phyloP scores from a whole-genome alignment of 2,329 filamentous ascomycete species.

The Arthroderma sp. region DNA sequence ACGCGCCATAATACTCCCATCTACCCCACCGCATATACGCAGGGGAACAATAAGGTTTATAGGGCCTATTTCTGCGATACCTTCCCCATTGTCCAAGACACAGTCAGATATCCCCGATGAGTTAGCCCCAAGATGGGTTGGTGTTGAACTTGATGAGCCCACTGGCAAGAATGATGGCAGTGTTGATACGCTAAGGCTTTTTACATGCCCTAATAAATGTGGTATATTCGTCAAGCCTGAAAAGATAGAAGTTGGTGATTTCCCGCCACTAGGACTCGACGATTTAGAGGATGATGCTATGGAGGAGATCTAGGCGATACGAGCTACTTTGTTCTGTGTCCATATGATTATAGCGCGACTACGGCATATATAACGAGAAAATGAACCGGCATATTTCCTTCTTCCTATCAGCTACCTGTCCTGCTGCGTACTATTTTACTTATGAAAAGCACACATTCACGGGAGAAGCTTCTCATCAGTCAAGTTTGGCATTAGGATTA shows the following conservation, averaged over 20 bases:
- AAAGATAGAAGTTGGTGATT: slow-evolving; percentile 49
- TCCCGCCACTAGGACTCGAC: slow-evolving; percentile 36
- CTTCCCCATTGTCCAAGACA: slow-evolving; percentile 19
- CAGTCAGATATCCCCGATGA: slow-evolving; percentile 10
- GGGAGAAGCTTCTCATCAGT: too few species aligned
- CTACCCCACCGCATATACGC: slow-evolving; percentile 29
- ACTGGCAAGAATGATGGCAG: slow-evolving; percentile 52
- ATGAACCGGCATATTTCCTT: too few species aligned
- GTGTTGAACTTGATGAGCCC: slow-evolving; percentile 49
- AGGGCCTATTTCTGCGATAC: slow-evolving; percentile 28
- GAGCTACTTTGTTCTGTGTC: background rate
- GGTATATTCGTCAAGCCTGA: slow-evolving; percentile 52
- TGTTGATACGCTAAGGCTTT: slow-evolving; percentile 40
- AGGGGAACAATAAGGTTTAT: slow-evolving; percentile 31
- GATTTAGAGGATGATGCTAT: slow-evolving; percentile 42
- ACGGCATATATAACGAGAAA: too few species aligned
- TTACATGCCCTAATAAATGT: slow-evolving; percentile 38
- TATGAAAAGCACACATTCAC: too few species aligned
- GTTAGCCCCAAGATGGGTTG: slow-evolving; percentile 38
- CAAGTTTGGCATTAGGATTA: too few species aligned
- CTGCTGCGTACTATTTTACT: too few species aligned
- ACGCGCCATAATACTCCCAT: slow-evolving; percentile 34
- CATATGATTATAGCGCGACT: background rate
- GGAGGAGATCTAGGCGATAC: slow-evolving; percentile 38
- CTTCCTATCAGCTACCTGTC: too few species aligned